phyloP scores from a whole-genome alignment of 768 basidiomycete genomes.

The Hortiboletus flavorubellus region DNA sequence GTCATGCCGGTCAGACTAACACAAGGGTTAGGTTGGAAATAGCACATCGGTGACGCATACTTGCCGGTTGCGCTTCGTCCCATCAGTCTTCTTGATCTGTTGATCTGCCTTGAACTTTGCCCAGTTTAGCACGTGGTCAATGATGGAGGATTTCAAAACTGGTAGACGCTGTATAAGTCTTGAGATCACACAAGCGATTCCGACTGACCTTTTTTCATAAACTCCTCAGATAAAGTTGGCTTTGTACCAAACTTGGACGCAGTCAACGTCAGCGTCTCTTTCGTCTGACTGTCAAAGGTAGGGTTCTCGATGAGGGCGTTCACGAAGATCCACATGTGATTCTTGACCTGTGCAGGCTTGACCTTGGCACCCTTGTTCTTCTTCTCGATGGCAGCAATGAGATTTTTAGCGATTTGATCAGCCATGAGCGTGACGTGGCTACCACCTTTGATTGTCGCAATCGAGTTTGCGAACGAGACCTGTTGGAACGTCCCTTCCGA shows the following conservation, averaged over 20 bases:
- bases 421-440: constrained; percentile 85
- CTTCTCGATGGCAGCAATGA: constrained; percentile 82
- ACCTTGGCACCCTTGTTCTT: constrained; percentile 98
- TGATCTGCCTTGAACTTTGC: constrained; percentile 97
- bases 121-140: constrained; percentile 92
- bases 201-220: constrained; percentile 86
- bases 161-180: constrained; percentile 1
- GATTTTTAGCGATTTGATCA: constrained; percentile 84
- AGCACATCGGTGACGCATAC: constrained; percentile 16
- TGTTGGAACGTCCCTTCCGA: constrained; percentile 92
- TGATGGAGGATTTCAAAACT: constrained; percentile 88
- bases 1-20: constrained; percentile 82
- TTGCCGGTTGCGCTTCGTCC: constrained; percentile 81
- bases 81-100: constrained; percentile 94
- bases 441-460: constrained; percentile 94
- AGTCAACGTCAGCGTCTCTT: constrained; percentile 88
- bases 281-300: constrained; percentile 98
- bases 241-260: constrained; percentile 89
- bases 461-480: constrained; percentile 97
- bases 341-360: constrained; percentile 91
- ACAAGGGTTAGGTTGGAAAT: neutral
- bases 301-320: constrained; percentile 97
- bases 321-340: constrained; percentile 98
- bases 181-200: neutral
- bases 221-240: constrained; percentile 82